Evolutionary conservation across 1,139 yeast species (phyloP), one percentile per base, ranked within the genome.

Genomic region (Barnettozyma hawaiiensis): DNA sequence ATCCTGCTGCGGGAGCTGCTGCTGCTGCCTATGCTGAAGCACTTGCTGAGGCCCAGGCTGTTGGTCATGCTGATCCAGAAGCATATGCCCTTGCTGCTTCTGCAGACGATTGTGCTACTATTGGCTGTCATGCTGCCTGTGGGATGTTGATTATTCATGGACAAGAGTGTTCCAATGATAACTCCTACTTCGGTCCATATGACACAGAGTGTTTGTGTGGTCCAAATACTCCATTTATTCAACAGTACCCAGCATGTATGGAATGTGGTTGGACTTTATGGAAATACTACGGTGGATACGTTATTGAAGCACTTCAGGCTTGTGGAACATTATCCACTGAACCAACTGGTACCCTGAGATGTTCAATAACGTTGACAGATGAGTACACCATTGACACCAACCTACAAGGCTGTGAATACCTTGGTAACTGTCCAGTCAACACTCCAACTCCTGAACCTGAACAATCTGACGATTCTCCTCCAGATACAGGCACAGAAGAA

Each of bases 251-350:
- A 20, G 44, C 44, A 10, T 60, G 63, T 50, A 47, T 59, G 44
- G 53, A 51, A 34, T 60, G 63, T 55, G 63, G 63, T 35, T 59
- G 62, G 61, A 57, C 61, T 37, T 41, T 59, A 38, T 59, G 62
- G 62, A 38, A 41, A 19, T 55, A 59, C 47, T 60, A 60, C 46
- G 54, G 58, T 18, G 39, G 42, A 4, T 58, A 42, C 44, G 49
- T 59, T 35, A 41, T 54, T 16, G 40, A 47, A 7, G 55, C 63
- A 26, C 44, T 60, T 19, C 54, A 49, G 14, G 53, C 45, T 11
- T 60, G 63, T 52, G 21, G 14, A 2, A 28, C 45, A 35, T 40
- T 40, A 20, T 51, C 58, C 12, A 46, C 55, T 18, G 52, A 47
- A 29, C 61, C 60, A 49, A 55, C 60, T 24, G 61, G 58, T 43